Conservation (phyloP, 371 early-diverging fungal genomes). For the Syncephalis plumigaleata region DNA sequence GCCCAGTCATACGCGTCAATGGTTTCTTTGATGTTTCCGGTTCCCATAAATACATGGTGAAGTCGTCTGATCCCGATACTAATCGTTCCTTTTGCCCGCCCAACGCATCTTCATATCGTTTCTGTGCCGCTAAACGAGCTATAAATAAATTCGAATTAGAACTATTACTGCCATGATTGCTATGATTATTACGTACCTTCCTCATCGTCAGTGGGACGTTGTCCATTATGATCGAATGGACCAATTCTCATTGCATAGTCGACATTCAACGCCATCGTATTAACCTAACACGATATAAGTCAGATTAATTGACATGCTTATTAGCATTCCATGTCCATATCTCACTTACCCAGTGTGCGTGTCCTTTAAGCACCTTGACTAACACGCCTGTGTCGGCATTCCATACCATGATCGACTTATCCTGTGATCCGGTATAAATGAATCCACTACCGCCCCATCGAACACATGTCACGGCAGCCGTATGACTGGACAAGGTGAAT, state of each 20-base stretch:
- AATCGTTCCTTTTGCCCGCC: slow-evolving; percentile 59
- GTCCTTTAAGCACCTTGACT: slow-evolving; percentile 71
- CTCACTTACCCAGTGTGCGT: slow-evolving; percentile 54
- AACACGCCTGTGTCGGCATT: slow-evolving; percentile 58
- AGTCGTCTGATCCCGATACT: slow-evolving; percentile 91
- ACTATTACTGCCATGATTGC: no score
- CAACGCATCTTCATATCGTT: slow-evolving; percentile 58
- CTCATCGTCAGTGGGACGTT: slow-evolving; percentile 28
- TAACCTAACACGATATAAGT: slow-evolving; percentile 91
- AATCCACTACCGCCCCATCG: slow-evolving; percentile 92
- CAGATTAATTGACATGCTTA: no score
- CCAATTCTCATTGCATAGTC: slow-evolving; percentile 84
- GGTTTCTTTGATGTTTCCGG: slow-evolving; percentile 70
- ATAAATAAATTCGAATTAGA: background rate
- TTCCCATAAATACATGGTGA: slow-evolving; percentile 92
- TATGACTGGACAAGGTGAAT: slow-evolving; percentile 74
- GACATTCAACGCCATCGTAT: slow-evolving; percentile 77
- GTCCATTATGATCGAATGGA: slow-evolving; percentile 70
- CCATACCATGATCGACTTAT: slow-evolving; percentile 92
- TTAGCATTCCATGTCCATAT: slow-evolving; percentile 39
- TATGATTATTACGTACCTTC: slow-evolving; percentile 26
- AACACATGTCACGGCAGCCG: slow-evolving; percentile 79
- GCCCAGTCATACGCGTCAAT: slow-evolving; percentile 77
- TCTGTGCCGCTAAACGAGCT: slow-evolving; percentile 52
- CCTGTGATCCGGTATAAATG: slow-evolving; percentile 80